Percentiles rank a stretch among this genome's conserved stretches.
phyloP scores from a whole-genome alignment of 768 basidiomycete genomes.

The Hygrophoropsis aurantiaca region DNA sequence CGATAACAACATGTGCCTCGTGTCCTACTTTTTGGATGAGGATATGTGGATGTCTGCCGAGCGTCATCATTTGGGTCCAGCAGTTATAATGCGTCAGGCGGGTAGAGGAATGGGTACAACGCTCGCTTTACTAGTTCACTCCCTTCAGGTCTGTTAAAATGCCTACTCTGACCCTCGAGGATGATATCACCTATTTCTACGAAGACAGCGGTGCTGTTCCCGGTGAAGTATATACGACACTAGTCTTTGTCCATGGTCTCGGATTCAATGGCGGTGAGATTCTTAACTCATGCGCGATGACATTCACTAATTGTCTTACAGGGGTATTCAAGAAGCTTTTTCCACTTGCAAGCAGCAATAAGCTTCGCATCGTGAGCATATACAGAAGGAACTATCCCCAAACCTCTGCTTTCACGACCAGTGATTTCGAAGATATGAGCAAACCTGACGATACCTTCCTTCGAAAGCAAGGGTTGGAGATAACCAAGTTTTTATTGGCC shows the following conservation, averaged over 20 bases:
- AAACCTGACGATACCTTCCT: background rate
- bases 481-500: constrained; percentile 3
- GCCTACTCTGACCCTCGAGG: background rate
- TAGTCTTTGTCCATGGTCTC: constrained; percentile 8
- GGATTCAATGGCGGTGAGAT: constrained; percentile 8
- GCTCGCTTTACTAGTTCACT: too few relatives aligned
- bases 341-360: constrained; percentile 18
- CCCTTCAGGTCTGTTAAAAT: too few relatives aligned
- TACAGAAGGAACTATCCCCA: constrained; percentile 25
- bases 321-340: constrained; percentile 16
- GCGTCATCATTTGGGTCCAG: too few relatives aligned
- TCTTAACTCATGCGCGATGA: background rate
- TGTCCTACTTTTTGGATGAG: too few relatives aligned
- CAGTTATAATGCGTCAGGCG: too few relatives aligned
- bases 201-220: constrained; percentile 1
- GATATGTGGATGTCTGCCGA: too few relatives aligned
- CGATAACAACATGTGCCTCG: too few relatives aligned
- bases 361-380: constrained; percentile 22
- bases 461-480: constrained; percentile 5
- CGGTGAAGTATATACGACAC: constrained; percentile 4
- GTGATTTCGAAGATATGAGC: background rate
- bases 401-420: background rate
- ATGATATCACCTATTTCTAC: constrained; percentile 1
- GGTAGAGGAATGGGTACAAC: too few relatives aligned
- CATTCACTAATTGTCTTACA: background rate